Evolutionary conservation across 2,329 filamentous ascomycete genomes (phyloP), one percentile per base, ranked within the genome.

Genomic region (Sordariomycetes sp.): DNA sequence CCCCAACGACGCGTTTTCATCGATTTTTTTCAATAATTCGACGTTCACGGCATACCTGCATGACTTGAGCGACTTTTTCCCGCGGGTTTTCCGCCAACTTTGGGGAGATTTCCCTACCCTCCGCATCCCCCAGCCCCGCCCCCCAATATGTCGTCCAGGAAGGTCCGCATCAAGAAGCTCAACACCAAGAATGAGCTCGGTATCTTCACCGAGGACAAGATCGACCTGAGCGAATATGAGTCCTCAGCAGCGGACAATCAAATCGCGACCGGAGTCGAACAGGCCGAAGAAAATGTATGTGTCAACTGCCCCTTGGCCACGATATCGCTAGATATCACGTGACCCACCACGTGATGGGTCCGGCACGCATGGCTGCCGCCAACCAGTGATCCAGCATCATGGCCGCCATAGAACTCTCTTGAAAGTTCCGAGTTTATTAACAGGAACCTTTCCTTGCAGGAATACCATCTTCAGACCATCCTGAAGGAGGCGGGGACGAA

Each of bases 221-320:
- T 97, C 74, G 91, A 97, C 70, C 80, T 87, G 69, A 82, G 80
- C 68, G 84, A 91, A 74, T 96, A 97, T 73, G 90, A 96, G 75
- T 83, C 89, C 67, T 86, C 93, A 70, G 88, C 88, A 65, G 87
- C 88, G 71, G 81, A 89, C 83, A 78, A 85, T 80, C 76, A 90
- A 87, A 90, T 97, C 70, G 91, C 94, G 70, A 97, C 92, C 64
- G 94, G 94, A 74, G 94, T 99, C 67, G 94, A 99, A 75, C 92
- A 96, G 71, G 89, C 86, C 64, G 94, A 99, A 76, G 92, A 97
- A 83, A 93, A 93, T 77, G 94, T 97, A 75, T 85, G 91, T 89
- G 62, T 63, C 64, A 65, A 60, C 51, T 55, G 34, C 25, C 37
- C 34, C 8, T 52, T 57, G 14, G n/a, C 50, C 51, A 58, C 61